Evolutionary conservation across 768 basidiomycete genomes (phyloP).

Genomic region (Suillus luteus): DNA sequence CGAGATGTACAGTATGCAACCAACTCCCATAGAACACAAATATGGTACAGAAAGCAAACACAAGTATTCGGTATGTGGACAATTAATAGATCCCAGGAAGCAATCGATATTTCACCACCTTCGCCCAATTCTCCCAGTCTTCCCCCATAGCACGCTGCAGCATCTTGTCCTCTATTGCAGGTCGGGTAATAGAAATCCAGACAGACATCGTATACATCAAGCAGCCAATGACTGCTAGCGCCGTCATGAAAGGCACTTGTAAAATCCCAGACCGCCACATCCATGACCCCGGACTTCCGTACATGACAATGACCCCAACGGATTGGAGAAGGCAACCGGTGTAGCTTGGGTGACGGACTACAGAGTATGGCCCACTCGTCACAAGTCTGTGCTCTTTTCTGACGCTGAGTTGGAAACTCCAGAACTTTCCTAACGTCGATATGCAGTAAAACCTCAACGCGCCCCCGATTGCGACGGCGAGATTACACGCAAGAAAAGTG

Average conservation of each 20-base stretch:
- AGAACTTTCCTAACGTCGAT: constrained; percentile 24
- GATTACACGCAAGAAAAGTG: constrained; percentile 17
- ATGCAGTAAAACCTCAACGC: constrained; percentile 29
- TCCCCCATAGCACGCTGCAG: constrained; percentile 31
- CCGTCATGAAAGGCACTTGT: not conserved
- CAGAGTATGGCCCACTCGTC: constrained; percentile 30
- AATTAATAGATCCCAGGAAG: not conserved
- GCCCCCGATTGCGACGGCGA: constrained; percentile 21
- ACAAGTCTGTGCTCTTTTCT: constrained; percentile 28
- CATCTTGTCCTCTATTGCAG: constrained; percentile 31
- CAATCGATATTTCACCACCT: not conserved
- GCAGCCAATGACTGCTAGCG: not conserved
- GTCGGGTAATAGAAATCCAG: not conserved
- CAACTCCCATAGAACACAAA: no score
- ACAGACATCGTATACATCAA: not conserved
- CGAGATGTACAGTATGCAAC: no score
- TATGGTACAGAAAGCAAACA: no score
- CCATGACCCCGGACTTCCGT: constrained; percentile 18
- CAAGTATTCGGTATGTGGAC: not conserved
- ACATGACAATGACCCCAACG: constrained; percentile 5
- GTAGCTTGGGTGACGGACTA: constrained; percentile 35
- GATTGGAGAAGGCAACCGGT: constrained; percentile 18
- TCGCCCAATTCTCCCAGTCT: constrained; percentile 15
- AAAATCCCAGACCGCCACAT: constrained; percentile 15
- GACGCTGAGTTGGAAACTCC: constrained; percentile 32